Conservation (phyloP, 139 green algal species). For the Closterium sp. region DNA sequence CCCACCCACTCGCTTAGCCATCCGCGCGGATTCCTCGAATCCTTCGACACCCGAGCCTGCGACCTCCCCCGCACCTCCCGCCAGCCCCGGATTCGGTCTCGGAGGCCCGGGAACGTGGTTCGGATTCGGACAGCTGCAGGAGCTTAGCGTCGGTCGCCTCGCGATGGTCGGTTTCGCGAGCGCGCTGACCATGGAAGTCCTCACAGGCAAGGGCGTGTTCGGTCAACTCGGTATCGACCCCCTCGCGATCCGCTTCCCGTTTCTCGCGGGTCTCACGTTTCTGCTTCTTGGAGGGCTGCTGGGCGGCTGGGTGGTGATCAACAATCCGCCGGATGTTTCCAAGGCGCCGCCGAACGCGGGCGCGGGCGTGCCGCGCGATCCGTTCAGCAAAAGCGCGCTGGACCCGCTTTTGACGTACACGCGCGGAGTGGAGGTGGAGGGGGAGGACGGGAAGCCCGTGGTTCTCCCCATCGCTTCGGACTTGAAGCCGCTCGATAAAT, state of each 20-base stretch:
- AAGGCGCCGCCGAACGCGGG: conserved; percentile 31
- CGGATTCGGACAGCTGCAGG: conserved; percentile 26
- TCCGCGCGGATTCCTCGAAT: not conserved
- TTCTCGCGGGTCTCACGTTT: conserved; percentile 27
- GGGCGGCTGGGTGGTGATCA: conserved; percentile 32
- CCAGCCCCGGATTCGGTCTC: conserved; percentile 1
- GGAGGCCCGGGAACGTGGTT: conserved; percentile 25
- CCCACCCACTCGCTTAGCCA: not conserved
- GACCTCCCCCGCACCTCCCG: not conserved
- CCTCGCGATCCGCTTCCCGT: not conserved
- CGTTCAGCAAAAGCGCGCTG: conserved; percentile 15
- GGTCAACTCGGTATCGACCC: conserved; percentile 28
- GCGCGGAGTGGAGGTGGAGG: conserved; percentile 19
- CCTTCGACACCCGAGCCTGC: not conserved
- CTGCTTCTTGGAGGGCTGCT: conserved; percentile 30
- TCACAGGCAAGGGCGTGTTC: conserved; percentile 44
- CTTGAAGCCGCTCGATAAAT: conserved; percentile 19
- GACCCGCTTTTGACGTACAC: conserved; percentile 33
- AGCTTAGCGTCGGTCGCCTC: conserved; percentile 24
- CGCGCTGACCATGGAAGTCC: conserved; percentile 33
- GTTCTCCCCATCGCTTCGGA: conserved; percentile 15
- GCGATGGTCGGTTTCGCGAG: conserved; percentile 39
- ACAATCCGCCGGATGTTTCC: conserved; percentile 38
- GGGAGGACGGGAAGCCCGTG: conserved; percentile 16
- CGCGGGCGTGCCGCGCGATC: conserved; percentile 27